Percentiles rank a stretch among this genome's conserved stretches.
phyloP scores from a whole-genome alignment of 306 rosid species.

The Myrica gale region DNA sequence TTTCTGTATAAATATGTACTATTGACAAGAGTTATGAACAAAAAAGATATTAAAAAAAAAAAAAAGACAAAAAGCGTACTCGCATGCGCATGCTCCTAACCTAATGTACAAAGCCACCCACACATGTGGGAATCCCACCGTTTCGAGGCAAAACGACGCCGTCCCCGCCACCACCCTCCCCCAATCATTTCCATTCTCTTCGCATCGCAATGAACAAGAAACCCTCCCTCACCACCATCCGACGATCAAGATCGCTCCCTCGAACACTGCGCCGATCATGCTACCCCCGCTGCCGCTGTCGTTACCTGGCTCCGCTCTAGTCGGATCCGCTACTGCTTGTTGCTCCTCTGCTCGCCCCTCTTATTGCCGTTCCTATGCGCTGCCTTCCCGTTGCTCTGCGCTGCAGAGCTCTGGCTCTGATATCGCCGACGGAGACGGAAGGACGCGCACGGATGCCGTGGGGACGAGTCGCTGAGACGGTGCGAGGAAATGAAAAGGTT shows the following conservation, averaged over 20 bases:
- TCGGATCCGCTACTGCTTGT: conserved; percentile 31
- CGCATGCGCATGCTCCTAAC: too few species aligned
- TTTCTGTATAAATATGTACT: not conserved
- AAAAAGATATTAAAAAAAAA: not conserved
- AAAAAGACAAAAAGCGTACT: not conserved
- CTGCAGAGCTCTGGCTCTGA: conserved; percentile 34
- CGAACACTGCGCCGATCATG: conserved; percentile 25
- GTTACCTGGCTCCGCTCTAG: conserved; percentile 35
- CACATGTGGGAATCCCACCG: conserved; percentile 1
- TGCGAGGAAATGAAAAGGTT: conserved; percentile 44
- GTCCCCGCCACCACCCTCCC: not conserved
- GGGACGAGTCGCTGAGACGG: conserved; percentile 24
- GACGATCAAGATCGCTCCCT: conserved; percentile 13
- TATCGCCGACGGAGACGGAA: conserved; percentile 22
- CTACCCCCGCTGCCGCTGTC: conserved; percentile 15
- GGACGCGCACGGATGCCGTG: not conserved
- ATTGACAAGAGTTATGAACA: not conserved
- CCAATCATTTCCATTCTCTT: not conserved
- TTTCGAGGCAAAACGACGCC: not conserved
- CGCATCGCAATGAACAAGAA: conserved; percentile 1
- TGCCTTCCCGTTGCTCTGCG: conserved; percentile 38
- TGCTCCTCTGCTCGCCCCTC: conserved; percentile 33
- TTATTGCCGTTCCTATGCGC: conserved; percentile 38
- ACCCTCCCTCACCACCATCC: not conserved
- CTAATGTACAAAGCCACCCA: not conserved